These are phyloP conservation scores for Hypoxylon crocopeplum DNA, from an alignment of 495 filamentous ascomycete genomes.

Conservation along the genomic window DNA sequence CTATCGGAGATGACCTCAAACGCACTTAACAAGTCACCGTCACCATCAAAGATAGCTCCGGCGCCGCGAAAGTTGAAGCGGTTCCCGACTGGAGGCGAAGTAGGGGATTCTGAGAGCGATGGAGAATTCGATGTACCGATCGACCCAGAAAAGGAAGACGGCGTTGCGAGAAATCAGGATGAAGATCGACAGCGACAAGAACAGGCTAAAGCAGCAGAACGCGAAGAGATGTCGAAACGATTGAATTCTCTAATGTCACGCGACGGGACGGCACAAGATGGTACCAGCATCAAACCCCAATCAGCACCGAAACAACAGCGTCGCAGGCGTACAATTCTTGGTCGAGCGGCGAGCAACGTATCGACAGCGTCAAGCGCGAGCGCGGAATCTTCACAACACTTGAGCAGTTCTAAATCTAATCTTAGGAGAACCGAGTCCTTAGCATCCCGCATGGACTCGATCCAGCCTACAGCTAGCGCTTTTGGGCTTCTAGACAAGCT, in stretches of 20 bases:
- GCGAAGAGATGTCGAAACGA: slow-evolving; percentile 33
- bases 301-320: slow-evolving; percentile 36
- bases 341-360: slow-evolving; percentile 58
- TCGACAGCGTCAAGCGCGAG: slow-evolving; percentile 49
- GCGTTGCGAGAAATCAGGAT: slow-evolving; percentile 19
- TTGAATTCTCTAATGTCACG: slow-evolving; percentile 36
- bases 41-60: slow-evolving; percentile 8
- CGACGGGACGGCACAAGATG: slow-evolving; percentile 27
- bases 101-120: slow-evolving; percentile 52
- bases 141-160: slow-evolving; percentile 28
- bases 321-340: slow-evolving; percentile 54
- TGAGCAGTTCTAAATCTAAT: slow-evolving; percentile 14
- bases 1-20: slow-evolving; percentile 50
- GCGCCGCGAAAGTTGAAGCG: slow-evolving; percentile 25
- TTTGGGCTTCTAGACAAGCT: slow-evolving; percentile 27
- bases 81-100: slow-evolving; percentile 42
- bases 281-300: slow-evolving; percentile 21
- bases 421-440: slow-evolving; percentile 13
- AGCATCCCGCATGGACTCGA: slow-evolving; percentile 16
- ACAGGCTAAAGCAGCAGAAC: slow-evolving; percentile 33
- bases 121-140: slow-evolving; percentile 34
- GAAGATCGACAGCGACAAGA: slow-evolving; percentile 32
- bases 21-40: slow-evolving; percentile 45
- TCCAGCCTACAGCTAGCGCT: background rate
- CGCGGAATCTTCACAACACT: slow-evolving; percentile 19